These are phyloP conservation scores for Nepenthes alata DNA, from an alignment of 179 eudicot genomes.

Conservation along the genomic window DNA sequence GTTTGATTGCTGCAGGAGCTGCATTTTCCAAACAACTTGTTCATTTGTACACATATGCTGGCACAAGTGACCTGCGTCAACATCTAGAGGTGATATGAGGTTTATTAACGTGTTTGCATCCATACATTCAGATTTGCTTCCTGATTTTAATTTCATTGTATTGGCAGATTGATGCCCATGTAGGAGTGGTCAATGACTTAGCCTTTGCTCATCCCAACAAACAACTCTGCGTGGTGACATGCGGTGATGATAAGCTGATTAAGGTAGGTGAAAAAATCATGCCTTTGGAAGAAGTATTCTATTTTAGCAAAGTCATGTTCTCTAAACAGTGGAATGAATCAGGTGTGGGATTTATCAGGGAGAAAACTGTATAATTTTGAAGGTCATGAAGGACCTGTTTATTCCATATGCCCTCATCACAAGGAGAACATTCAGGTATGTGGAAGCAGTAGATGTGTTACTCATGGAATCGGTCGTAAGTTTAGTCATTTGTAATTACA, in stretches of 20 bases:
- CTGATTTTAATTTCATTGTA: slow-evolving; percentile 6
- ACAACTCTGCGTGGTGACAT: slow-evolving; percentile 68
- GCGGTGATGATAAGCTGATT: slow-evolving; percentile 88
- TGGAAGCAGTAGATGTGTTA: not conserved
- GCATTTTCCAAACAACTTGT: slow-evolving; percentile 56
- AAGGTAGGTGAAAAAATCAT: slow-evolving; percentile 33
- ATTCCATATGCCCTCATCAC: slow-evolving; percentile 87
- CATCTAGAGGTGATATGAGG: slow-evolving; percentile 40
- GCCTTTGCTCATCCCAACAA: slow-evolving; percentile 90
- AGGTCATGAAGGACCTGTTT: slow-evolving; percentile 93
- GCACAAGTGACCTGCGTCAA: slow-evolving; percentile 55
- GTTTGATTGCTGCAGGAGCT: slow-evolving; percentile 43
- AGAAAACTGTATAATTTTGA: slow-evolving; percentile 65
- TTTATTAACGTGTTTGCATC: slow-evolving; percentile 1
- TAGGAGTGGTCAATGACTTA: slow-evolving; percentile 80
- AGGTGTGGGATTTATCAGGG: slow-evolving; percentile 94
- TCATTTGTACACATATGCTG: slow-evolving; percentile 55
- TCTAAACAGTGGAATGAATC: slow-evolving; percentile 12
- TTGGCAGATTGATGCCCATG: slow-evolving; percentile 77
- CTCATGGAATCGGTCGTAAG: too few species aligned
- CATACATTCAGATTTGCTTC: not conserved
- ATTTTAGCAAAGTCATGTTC: not conserved
- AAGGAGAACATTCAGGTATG: slow-evolving; percentile 90
- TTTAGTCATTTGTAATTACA: too few species aligned
- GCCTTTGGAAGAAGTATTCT: not conserved